Percentiles rank a stretch among this genome's conserved stretches.
Conservation (phyloP, 352 stramenopile genomes). For the Phytopythium sindhum region DNA sequence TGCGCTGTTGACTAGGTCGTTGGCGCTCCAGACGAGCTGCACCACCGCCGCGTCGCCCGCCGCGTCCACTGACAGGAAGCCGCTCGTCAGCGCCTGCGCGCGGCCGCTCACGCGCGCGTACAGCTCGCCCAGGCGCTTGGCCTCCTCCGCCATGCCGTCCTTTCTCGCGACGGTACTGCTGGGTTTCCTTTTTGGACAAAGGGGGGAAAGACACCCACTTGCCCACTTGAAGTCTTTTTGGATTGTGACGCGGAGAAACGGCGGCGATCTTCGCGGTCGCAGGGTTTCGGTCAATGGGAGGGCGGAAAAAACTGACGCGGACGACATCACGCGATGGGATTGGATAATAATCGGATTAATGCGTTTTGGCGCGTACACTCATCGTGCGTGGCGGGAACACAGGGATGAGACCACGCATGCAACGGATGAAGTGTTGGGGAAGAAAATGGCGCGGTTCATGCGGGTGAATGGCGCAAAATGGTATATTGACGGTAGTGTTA, state of each 20-base stretch:
- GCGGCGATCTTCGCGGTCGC: background rate
- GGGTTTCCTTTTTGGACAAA: no score
- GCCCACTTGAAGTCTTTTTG: background rate
- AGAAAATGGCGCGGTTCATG: background rate
- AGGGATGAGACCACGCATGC: background rate
- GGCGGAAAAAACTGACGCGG: no score
- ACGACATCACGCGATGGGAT: background rate
- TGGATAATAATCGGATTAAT: background rate
- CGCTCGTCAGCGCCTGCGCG: conserved; percentile 48
- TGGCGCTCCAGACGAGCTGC: conserved; percentile 61
- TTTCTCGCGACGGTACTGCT: background rate
- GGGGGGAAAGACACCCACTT: background rate
- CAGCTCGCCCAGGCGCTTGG: conserved; percentile 33
- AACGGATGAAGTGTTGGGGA: background rate
- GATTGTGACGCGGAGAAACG: background rate
- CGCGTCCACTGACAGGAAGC: conserved; percentile 30
- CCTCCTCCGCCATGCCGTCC: background rate
- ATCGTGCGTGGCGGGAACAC: background rate
- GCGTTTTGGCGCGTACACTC: background rate
- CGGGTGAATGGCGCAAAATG: background rate
- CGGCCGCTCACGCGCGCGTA: conserved; percentile 42
- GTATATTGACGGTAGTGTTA: background rate
- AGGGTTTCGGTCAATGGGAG: background rate
- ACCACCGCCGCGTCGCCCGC: conserved; percentile 22
- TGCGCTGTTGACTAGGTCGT: conserved; percentile 52